These are phyloP conservation scores for Solanum chacoense DNA, from an alignment of 305 asterid genomes.

Conservation along the genomic window DNA sequence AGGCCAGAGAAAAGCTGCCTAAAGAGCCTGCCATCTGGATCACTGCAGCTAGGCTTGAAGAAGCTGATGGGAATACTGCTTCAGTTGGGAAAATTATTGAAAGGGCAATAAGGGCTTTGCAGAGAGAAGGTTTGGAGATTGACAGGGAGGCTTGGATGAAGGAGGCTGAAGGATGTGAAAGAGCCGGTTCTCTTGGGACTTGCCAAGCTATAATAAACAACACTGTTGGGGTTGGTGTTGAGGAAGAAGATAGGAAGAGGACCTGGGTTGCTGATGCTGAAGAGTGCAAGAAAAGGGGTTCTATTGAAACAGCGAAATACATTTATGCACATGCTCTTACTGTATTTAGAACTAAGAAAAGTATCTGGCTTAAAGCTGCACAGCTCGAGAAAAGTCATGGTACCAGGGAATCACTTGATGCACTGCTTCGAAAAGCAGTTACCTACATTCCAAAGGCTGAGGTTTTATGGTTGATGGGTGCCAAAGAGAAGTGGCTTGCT, in stretches of 20 bases:
- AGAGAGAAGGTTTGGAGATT: constrained; percentile 75
- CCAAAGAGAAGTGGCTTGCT: constrained; percentile 98
- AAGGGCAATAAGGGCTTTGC: constrained; percentile 71
- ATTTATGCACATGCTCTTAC: constrained; percentile 78
- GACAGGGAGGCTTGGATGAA: constrained; percentile 91
- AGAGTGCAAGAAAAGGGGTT: constrained; percentile 85
- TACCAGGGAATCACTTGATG: constrained; percentile 73
- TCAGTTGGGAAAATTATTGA: constrained; percentile 73
- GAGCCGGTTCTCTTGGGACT: constrained; percentile 79
- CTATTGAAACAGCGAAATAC: constrained; percentile 85
- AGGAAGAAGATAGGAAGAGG: constrained; percentile 88
- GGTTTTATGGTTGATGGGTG: constrained; percentile 89
- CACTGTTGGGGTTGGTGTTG: constrained; percentile 85
- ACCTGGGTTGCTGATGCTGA: constrained; percentile 99
- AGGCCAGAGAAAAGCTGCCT: constrained; percentile 70
- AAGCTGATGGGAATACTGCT: constrained; percentile 59
- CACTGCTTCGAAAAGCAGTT: constrained; percentile 77
- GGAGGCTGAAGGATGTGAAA: constrained; percentile 91
- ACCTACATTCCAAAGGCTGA: constrained; percentile 85
- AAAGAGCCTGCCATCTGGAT: constrained; percentile 93
- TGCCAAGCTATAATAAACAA: constrained; percentile 74
- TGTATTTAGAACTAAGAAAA: constrained; percentile 72
- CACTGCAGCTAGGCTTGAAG: constrained; percentile 86
- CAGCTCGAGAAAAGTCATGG: constrained; percentile 96
- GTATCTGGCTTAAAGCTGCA: constrained; percentile 98